A percentile compares a stretch with the other conserved stretches of the same genome.
phyloP scores from a whole-genome alignment of 805 yeast genomes.

The Teunomyces gatunensis region DNA sequence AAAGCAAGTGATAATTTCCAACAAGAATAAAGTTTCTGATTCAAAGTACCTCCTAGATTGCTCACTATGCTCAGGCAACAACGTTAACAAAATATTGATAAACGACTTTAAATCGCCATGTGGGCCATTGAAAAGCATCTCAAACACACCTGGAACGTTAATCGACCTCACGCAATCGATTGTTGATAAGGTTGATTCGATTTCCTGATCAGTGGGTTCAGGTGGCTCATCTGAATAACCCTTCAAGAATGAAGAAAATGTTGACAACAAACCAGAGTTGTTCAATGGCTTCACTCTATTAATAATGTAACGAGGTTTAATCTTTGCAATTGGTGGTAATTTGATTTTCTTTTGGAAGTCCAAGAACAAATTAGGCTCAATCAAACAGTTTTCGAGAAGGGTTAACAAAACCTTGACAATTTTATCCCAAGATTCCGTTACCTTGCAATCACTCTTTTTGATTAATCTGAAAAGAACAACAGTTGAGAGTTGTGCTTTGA shows the following conservation, averaged over 20 bases:
- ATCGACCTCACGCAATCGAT: slow-evolving; percentile 79
- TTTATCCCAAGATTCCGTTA: slow-evolving; percentile 58
- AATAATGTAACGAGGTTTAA: slow-evolving; percentile 65
- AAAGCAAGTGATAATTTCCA: slow-evolving; percentile 43
- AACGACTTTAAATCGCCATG: slow-evolving; percentile 33
- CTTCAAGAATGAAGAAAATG: slow-evolving; percentile 87
- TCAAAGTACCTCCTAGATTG: slow-evolving; percentile 42
- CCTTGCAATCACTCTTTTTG: slow-evolving; percentile 51
- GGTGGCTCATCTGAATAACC: slow-evolving; percentile 82
- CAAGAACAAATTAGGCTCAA: slow-evolving; percentile 58
- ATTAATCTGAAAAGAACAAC: slow-evolving; percentile 81
- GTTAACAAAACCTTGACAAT: slow-evolving; percentile 59
- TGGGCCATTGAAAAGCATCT: slow-evolving; percentile 42
- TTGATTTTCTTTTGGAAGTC: slow-evolving; percentile 60
- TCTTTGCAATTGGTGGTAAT: slow-evolving; percentile 54
- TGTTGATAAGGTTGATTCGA: slow-evolving; percentile 80
- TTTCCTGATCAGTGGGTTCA: slow-evolving; percentile 92
- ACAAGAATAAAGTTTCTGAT: slow-evolving; percentile 45
- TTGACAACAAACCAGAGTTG: slow-evolving; percentile 78
- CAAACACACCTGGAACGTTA: slow-evolving; percentile 54
- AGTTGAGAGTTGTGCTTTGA: slow-evolving; percentile 86
- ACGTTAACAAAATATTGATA: slow-evolving; percentile 23
- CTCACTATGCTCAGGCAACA: slow-evolving; percentile 25
- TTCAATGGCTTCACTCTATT: slow-evolving; percentile 62
- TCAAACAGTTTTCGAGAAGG: slow-evolving; percentile 69